phyloP scores from a whole-genome alignment of 176 grass and related monocot genomes.

The Puya raimondii region DNA sequence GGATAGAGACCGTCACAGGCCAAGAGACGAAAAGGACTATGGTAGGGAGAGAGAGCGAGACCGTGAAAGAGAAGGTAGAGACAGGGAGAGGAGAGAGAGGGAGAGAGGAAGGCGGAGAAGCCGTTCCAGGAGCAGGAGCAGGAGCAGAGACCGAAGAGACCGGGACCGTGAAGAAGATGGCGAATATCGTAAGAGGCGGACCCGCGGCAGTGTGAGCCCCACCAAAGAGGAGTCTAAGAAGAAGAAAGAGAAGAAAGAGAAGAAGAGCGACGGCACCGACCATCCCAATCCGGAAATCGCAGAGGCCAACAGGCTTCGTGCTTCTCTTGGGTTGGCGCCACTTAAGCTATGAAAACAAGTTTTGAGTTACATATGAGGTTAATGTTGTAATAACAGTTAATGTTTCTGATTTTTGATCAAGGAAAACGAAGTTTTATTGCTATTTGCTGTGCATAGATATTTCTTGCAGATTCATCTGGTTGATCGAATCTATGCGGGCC shows the following conservation, averaged over 20 bases:
- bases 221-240: conserved; percentile 47
- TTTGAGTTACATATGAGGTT: neutral
- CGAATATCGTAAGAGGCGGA: conserved; percentile 47
- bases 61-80: conserved; percentile 45
- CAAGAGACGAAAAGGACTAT: conserved; percentile 43
- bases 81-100: conserved; percentile 48
- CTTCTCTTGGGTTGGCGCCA: conserved; percentile 22
- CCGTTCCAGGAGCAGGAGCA: conserved; percentile 59
- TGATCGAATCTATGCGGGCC: too few species aligned
- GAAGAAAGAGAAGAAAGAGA: conserved; percentile 63
- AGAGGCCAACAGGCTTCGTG: conserved; percentile 25
- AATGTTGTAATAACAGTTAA: neutral
- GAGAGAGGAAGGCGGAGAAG: conserved; percentile 45
- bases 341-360: conserved; percentile 8
- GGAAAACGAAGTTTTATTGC: neutral
- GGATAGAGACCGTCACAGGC: conserved; percentile 42
- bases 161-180: conserved; percentile 70
- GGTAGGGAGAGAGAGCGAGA: conserved; percentile 46
- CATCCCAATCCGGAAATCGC: conserved; percentile 28
- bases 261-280: conserved; percentile 20
- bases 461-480: too few species aligned
- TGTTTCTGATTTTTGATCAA: neutral
- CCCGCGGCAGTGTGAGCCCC: conserved; percentile 42
- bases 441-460: neutral
- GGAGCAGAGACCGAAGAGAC: conserved; percentile 48